Conservation (phyloP, 805 yeast genomes). For the Yamadazyma phyllophila region DNA sequence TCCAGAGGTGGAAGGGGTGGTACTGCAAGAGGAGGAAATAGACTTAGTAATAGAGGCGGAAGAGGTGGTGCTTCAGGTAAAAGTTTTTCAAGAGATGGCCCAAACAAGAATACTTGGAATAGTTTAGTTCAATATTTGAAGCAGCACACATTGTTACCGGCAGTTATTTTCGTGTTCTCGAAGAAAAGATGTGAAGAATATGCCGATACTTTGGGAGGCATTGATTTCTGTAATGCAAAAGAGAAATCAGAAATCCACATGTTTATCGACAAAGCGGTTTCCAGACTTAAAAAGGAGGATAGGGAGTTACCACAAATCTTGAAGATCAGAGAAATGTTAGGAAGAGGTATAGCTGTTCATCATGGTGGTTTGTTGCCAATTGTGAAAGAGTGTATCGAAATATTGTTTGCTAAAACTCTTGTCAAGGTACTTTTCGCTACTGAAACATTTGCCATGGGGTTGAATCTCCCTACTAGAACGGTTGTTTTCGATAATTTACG, state of each 20-base stretch:
- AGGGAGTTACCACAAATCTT: constrained; percentile 89
- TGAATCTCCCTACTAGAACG: constrained; percentile 93
- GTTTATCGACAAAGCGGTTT: constrained; percentile 87
- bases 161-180: constrained; percentile 89
- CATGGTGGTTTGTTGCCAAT: constrained; percentile 94
- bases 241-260: constrained; percentile 90
- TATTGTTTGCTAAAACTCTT: constrained; percentile 79
- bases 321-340: constrained; percentile 74
- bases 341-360: constrained; percentile 93
- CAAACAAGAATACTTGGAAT: constrained; percentile 77
- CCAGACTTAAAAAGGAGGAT: constrained; percentile 87
- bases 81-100: constrained; percentile 47
- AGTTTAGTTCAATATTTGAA: constrained; percentile 69
- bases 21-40: constrained; percentile 45
- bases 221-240: constrained; percentile 78
- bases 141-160: constrained; percentile 75
- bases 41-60: constrained; percentile 37
- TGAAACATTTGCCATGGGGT: constrained; percentile 98
- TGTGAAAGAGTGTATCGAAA: constrained; percentile 90
- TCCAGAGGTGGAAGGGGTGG: constrained; percentile 45
- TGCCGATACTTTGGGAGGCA: constrained; percentile 70
- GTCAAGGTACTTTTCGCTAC: constrained; percentile 94
- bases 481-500: constrained; percentile 84
- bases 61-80: constrained; percentile 24
- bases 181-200: constrained; percentile 92